phyloP scores from a whole-genome alignment of 1,284 basidiomycete species.

The Trichosporon sp. region DNA sequence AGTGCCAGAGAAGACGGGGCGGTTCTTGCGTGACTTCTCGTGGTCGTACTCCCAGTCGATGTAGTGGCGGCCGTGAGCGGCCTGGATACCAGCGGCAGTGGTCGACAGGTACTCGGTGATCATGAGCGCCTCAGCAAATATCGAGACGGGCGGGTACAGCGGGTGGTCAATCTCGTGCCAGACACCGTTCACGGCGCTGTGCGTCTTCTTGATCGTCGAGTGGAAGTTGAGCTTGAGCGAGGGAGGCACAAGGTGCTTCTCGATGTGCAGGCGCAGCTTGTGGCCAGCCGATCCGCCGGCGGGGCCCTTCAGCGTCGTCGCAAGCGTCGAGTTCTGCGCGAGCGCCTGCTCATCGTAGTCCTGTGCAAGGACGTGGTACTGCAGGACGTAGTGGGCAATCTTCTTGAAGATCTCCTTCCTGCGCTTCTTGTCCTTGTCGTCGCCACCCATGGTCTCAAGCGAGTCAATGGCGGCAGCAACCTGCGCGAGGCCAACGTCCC shows the following conservation, averaged over 20 bases:
- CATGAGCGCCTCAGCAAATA: constrained; percentile 60
- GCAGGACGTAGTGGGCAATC: constrained; percentile 58
- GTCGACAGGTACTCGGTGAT: constrained; percentile 57
- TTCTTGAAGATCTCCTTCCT: constrained; percentile 52
- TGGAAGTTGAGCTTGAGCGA: constrained; percentile 58
- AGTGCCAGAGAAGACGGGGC: constrained; percentile 53
- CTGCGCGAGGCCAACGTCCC: constrained; percentile 23
- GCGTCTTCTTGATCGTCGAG: constrained; percentile 52
- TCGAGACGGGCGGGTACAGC: constrained; percentile 60
- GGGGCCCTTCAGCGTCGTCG: constrained; percentile 57
- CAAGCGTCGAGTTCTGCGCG: constrained; percentile 59
- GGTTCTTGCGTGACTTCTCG: constrained; percentile 46
- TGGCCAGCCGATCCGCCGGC: constrained; percentile 57
- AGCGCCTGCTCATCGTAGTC: constrained; percentile 52
- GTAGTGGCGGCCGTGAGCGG: constrained; percentile 53
- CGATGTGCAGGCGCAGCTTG: constrained; percentile 58
- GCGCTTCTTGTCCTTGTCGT: constrained; percentile 56
- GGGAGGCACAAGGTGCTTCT: constrained; percentile 51
- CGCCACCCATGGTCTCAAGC: constrained; percentile 37
- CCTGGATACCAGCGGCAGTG: constrained; percentile 60
- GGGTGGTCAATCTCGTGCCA: constrained; percentile 62
- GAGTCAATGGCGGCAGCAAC: constrained; percentile 28
- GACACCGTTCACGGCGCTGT: constrained; percentile 61
- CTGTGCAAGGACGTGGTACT: constrained; percentile 61
- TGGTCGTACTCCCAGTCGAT: constrained; percentile 53